These are phyloP conservation scores for Hemerocallis citrina DNA, from an alignment of 106 monocot genomes.

Conservation along the genomic window DNA sequence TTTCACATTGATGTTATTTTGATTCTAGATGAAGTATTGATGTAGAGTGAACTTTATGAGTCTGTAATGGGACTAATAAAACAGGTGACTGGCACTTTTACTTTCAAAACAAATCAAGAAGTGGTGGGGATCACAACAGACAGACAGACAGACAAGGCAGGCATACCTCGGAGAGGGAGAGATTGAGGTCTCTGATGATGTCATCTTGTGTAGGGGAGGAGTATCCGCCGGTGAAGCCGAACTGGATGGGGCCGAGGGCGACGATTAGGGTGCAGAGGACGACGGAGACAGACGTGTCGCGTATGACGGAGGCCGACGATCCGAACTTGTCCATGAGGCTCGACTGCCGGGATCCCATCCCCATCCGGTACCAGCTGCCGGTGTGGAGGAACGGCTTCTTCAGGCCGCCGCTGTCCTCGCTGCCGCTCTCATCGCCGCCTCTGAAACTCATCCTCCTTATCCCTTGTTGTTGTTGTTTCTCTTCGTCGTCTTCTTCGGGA, in stretches of 20 bases:
- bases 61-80: too few species aligned
- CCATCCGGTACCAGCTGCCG: slow-evolving; percentile 90
- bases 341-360: slow-evolving; percentile 77
- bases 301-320: slow-evolving; percentile 67
- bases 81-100: too few species aligned
- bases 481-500: too few species aligned
- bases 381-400: slow-evolving; percentile 86
- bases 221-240: slow-evolving; percentile 91
- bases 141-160: background rate
- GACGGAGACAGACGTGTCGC: slow-evolving; percentile 82
- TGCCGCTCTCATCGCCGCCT: slow-evolving; percentile 54
- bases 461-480: too few species aligned
- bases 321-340: slow-evolving; percentile 63
- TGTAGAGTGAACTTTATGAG: too few species aligned
- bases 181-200: slow-evolving; percentile 63
- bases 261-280: slow-evolving; percentile 89
- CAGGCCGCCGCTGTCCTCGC: slow-evolving; percentile 40
- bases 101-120: too few species aligned
- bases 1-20: too few species aligned
- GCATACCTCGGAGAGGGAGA: slow-evolving; percentile 75
- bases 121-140: too few species aligned
- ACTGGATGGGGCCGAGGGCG: slow-evolving; percentile 95
- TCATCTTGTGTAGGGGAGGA: slow-evolving; percentile 80
- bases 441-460: slow-evolving; percentile 41
- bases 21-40: too few species aligned